Base-by-base conservation (phyloP, 2,329 filamentous ascomycete species). In the Exophiala lecanii-corni region DNA sequence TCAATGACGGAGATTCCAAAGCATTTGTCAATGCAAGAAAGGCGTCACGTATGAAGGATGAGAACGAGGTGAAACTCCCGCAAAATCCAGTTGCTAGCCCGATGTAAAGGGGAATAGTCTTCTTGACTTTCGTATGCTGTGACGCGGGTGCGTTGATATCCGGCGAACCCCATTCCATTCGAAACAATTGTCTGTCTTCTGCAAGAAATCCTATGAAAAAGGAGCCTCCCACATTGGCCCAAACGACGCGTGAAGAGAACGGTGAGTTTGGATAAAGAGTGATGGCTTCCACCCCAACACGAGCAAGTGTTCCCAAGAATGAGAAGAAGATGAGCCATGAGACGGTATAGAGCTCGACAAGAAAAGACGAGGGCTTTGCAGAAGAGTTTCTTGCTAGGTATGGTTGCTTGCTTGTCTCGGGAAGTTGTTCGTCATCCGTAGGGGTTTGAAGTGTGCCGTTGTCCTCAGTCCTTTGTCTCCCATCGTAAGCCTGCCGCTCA, bases 61-160 rank as follows among this genome's bases (percentile, higher is more conserved):
- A 92, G 63, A 92, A 94, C 5, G 82, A 87, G 0, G 88, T 95
- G 57, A 91, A 85, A 49, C 82, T 87, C 44, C 88, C 86, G 57
- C 86, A 92, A 62, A 89, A 89, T 13, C 83, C 89, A 0, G 84
- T 92, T 0, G 85, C 76, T 7, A 94, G 75, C 35, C 84, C 88
- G 44, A 92, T 82, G 59, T 89, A 94, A 1, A 92, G 70, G 0
- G 88, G 88, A 12, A 91, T 81, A 0, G 84, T 84, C 69, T 89
- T 91, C 62, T 92, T 94, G 41, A 50, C 41, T 20, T 51, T 45
- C 9, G 28, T 30, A 36, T 47, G 34, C 31, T 43, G 46, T 25
- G 33, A 37, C 2, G 28, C 36, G 5, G 39, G 36, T 25, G 35
- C 40, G 28, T 45, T 26, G 16, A 43, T 35, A 18, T 46, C 48